Conservation (phyloP, 2,329 filamentous ascomycete species). For the Fusarium annulatum region DNA sequence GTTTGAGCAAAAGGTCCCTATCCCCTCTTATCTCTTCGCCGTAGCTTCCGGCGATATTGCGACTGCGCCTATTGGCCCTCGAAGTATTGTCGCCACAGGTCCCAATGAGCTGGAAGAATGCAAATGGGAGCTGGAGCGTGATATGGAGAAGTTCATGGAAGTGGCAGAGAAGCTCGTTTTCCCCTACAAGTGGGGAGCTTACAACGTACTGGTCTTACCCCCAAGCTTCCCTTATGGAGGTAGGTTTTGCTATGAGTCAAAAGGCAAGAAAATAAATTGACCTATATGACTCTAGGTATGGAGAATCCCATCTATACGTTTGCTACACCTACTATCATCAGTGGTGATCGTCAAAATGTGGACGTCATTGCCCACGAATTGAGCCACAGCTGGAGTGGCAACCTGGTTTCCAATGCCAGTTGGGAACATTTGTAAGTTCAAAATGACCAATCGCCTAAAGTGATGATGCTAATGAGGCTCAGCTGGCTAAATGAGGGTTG, state of each 20-base stretch:
- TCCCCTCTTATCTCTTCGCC: constrained; percentile 95
- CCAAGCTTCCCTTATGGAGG: constrained; percentile 91
- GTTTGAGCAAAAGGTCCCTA: constrained; percentile 91
- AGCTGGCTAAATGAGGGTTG: constrained; percentile 83
- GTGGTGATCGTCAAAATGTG: constrained; percentile 88
- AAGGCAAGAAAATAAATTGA: neutral
- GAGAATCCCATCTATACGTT: constrained; percentile 96
- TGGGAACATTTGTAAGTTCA: constrained; percentile 80
- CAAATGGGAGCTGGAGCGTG: constrained; percentile 90
- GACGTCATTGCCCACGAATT: constrained; percentile 95
- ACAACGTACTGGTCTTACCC: constrained; percentile 91
- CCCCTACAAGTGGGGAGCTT: constrained; percentile 92
- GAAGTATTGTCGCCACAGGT: constrained; percentile 85
- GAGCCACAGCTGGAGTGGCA: constrained; percentile 86
- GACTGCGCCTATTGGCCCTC: constrained; percentile 85
- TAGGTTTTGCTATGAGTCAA: constrained; percentile 49
- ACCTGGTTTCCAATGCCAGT: constrained; percentile 80
- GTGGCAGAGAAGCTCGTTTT: constrained; percentile 85
- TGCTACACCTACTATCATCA: constrained; percentile 93
- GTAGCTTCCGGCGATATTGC: constrained; percentile 87
- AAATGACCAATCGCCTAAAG: neutral
- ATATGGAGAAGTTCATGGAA: constrained; percentile 92
- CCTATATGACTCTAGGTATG: constrained; percentile 66
- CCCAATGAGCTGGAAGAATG: constrained; percentile 86
- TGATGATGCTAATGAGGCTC: constrained; percentile 4